Base-by-base conservation (phyloP, 106 monocot species). In the Apostasia shenzhenica region DNA sequence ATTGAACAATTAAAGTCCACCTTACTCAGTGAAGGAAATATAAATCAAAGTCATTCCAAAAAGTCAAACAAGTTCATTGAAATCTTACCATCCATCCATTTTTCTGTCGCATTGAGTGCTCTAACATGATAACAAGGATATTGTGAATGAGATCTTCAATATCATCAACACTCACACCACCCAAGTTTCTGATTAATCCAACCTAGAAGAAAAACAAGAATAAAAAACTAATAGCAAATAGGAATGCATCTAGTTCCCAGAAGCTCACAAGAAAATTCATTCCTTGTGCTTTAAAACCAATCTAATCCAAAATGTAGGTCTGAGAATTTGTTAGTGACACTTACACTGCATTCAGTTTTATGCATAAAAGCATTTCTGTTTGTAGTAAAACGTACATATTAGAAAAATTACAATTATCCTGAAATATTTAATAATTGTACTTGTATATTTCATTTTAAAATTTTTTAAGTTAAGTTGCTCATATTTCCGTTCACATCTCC, bases 131-230 rank as follows among this genome's bases (percentile, higher is more conserved):
- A 48, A 95, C 87, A 10, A 95, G 82, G 60, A 92, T 92, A 59
- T 92, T 95, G 73, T 89, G 89, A 72, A 92, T 86, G 69, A 95
- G 86, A 63, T 95, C 95, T 81, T 95, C 95, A 67, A 95, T 84
- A 69, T 95, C 95, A 63, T 72, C 71, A 67, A 95, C 76, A 80
- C 78, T 81, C 41, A 78, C 69, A 68, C 80, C 81, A 76, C 74
- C 67, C 49, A 83, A 76, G 62, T 64, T 56, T 75, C 74, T 82
- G 64, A 63, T 74, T 48, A 72, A 68, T 76, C 84, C 88, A 72
- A 80, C 76, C 95, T 95, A 63, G 50, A 51, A 54, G 54, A 66
- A 67, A 14, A 70, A 63, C 26, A 63, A 7, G 46, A 38, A 8
- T 55, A 1, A 66, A 49, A 42, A 14, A 42, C 47, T n/a, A 52